A percentile compares a stretch with the other conserved stretches of the same genome.
Evolutionary conservation across 1,139 yeast genomes (phyloP).

Genomic region (Diutina siamensis): DNA sequence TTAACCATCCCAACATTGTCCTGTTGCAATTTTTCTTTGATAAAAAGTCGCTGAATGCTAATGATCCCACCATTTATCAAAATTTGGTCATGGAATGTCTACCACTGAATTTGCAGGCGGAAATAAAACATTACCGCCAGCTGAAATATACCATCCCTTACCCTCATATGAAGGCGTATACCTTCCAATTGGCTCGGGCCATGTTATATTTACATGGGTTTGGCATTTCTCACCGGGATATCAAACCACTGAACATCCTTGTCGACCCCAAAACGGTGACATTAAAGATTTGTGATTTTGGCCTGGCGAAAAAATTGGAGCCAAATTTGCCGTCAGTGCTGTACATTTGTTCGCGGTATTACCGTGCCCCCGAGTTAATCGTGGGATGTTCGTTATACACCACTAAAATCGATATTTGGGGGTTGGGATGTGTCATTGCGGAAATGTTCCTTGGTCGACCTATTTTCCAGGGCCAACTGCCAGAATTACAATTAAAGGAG

Average conservation of each 20-base stretch:
- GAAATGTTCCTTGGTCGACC: conserved; percentile 78
- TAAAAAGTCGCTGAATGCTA: conserved; percentile 45
- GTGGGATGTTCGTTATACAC: conserved; percentile 68
- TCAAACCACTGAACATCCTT: conserved; percentile 68
- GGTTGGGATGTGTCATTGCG: conserved; percentile 74
- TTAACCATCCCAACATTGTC: conserved; percentile 71
- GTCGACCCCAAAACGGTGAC: conserved; percentile 58
- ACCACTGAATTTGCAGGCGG: conserved; percentile 68
- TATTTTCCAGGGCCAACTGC: conserved; percentile 71
- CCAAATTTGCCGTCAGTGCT: conserved; percentile 65
- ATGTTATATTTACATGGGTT: conserved; percentile 73
- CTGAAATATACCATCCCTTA: conserved; percentile 55
- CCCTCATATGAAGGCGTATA: conserved; percentile 64
- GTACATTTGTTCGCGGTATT: conserved; percentile 70
- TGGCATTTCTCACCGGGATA: conserved; percentile 73
- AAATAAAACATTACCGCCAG: conserved; percentile 57
- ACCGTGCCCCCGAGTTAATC: conserved; percentile 75
- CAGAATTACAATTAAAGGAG: conserved; percentile 63
- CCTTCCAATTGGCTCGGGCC: conserved; percentile 73
- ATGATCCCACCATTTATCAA: conserved; percentile 52
- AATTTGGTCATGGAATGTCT: conserved; percentile 78
- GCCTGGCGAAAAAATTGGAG: conserved; percentile 69
- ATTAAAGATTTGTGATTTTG: conserved; percentile 72
- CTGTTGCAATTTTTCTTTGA: conserved; percentile 55
- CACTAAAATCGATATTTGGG: conserved; percentile 79